Evolutionary conservation across 2,329 filamentous ascomycete species (phyloP).

Genomic region (Neonectria hederae): DNA sequence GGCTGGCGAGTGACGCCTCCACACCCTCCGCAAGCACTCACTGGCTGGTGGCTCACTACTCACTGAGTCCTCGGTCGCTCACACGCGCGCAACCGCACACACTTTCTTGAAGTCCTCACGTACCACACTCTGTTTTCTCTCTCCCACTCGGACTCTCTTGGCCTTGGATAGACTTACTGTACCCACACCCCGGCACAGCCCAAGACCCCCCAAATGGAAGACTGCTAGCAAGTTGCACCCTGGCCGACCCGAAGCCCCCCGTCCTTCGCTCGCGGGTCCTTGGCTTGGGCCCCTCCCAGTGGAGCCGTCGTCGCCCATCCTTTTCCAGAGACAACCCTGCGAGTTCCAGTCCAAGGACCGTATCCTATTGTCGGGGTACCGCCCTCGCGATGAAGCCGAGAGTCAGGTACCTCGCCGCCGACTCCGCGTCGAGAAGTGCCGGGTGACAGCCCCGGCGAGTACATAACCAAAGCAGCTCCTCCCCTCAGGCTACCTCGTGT

Average conservation of each 20-base stretch:
- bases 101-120: background rate
- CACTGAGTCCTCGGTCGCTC: constrained; percentile 16
- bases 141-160: constrained; percentile 3
- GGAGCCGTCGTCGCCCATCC: constrained; percentile 30
- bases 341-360: constrained; percentile 33
- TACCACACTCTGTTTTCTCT: background rate
- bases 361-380: constrained; percentile 35
- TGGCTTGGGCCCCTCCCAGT: constrained; percentile 31
- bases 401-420: constrained; percentile 30
- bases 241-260: constrained; percentile 26
- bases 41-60: constrained; percentile 22
- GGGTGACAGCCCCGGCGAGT: constrained; percentile 37
- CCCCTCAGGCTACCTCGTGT: constrained; percentile 33
- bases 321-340: constrained; percentile 34
- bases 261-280: constrained; percentile 26
- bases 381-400: constrained; percentile 24
- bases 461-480: constrained; percentile 44
- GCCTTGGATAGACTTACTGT: constrained; percentile 5
- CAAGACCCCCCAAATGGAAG: constrained; percentile 14
- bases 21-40: constrained; percentile 37
- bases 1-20: constrained; percentile 34
- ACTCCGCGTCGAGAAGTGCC: constrained; percentile 36
- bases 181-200: constrained; percentile 18
- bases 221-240: constrained; percentile 22
- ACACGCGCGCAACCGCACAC: constrained; percentile 15